Base-by-base conservation (phyloP, 176 grass and related monocot genomes). In the Alloteropsis semialata region DNA sequence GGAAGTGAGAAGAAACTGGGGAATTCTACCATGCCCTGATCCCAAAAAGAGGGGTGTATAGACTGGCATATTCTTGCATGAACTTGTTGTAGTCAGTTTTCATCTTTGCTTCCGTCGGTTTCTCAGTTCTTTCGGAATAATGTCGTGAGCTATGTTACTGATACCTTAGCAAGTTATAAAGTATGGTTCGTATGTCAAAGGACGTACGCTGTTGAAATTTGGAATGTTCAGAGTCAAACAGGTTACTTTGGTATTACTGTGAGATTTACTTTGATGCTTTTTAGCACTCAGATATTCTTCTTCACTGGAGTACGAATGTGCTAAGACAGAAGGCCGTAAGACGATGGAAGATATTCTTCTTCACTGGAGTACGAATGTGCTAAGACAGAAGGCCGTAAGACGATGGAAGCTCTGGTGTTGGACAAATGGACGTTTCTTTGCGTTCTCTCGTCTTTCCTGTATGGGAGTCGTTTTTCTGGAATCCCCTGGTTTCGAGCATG, bases 1-100 rank as follows among this genome's bases (percentile, higher is more conserved):
- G 73, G 79, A 93, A 66, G 72, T 96, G 75, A 84, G 93, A 62
- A 93, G 80, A 64, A 92, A 85, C 65, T 99, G 92, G 92, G 89
- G 96, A 2, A 96, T 99, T 60, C 49, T 87, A 37, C 62, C 89
- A 10, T 96, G 87, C 77, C 89, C 77, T 74, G 62, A 88, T 76
- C 81, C 79, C 27, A 81, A 87, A 69, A 56, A 1, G 60, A 87
- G 50, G n/a, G 57, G 30, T 16, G 4, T 73, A 84, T 92, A 92
- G 81, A 73, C 46, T 66, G 14, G 24, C 45, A n/a, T 74, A 55
- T 24, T 81, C 32, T 64, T 64, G 34, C 11, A 71, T 82, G 1
- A 78, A 86, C 24, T 5, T 72, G 65, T 5, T 72, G 65, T 28
- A 48, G 55, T 70, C n/a, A 2, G 22, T 21, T 75, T 81, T 37